Evolutionary conservation across 2,329 filamentous ascomycete genomes (phyloP), one percentile per base, ranked within the genome.

Genomic region (Fragosphaeria purpurea): DNA sequence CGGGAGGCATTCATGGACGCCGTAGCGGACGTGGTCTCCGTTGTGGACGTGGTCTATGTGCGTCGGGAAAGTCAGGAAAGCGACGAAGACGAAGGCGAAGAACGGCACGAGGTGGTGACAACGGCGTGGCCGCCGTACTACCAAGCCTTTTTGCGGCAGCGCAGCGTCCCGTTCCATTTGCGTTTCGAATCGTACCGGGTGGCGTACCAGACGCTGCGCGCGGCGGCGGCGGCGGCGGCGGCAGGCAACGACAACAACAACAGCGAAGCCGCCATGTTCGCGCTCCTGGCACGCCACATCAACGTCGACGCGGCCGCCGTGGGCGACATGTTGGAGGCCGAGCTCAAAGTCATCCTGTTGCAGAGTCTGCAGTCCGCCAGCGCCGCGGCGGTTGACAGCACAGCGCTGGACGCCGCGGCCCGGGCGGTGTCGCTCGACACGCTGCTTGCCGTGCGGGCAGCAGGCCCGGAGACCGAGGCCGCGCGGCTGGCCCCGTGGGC

Each of bases 1-100:
- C 48, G 51, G 43, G 56, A 56, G 45, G 31, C 40, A 9, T 55
- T 55, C 40, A 40, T 57, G 39, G 46, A 34, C 37, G 22, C 37
- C 9, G 37, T 8, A 11, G 35, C 11, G 35, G 35, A 37, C 7
- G 35, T 7, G 35, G 7, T 11, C 35, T 37, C 7, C 35, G 35
- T 11, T 2, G 11, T 37, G 35, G 35, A 37, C 7, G 35, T 7
- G 35, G 35, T 11, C 7, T 37, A 37, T 37, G 7, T 1, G 35
- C 7, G 7, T 7, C 7, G 4, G 11, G 35, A 37, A 37, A 22
- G 22, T 22, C 22, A 22, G 22, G 22, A 22, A 22, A 22, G 22
- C 22, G 22, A 22, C 22, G 35, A 7, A 37, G 7, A 37, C 35
- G 35, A 11, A 11, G 2, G 7, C 7, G 35, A 37, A 37, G 35